phyloP scores from a whole-genome alignment of 192 early-diverging fungal genomes.

The Coemansia asiatica region DNA sequence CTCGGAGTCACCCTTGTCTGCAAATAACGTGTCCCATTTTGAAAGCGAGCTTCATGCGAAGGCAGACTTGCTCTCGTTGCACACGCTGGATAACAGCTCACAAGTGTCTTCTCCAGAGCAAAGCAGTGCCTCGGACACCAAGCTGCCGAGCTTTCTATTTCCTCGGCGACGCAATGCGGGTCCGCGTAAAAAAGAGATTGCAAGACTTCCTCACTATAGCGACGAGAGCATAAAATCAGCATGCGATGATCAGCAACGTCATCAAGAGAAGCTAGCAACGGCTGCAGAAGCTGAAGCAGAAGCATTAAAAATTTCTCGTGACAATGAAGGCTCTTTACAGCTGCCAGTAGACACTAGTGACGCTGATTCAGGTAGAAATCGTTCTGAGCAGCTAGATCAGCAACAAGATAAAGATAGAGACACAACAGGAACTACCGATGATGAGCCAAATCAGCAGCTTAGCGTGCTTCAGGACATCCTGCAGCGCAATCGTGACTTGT shows the following conservation, averaged over 20 bases:
- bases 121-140: slow-evolving; percentile 16
- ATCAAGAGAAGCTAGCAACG: background rate
- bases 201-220: slow-evolving; percentile 39
- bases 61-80: background rate
- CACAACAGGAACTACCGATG: background rate
- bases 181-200: slow-evolving; percentile 21
- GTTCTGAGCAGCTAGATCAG: background rate
- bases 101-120: slow-evolving; percentile 6
- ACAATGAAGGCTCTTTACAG: background rate
- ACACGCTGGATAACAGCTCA: slow-evolving; percentile 3
- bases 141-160: slow-evolving; percentile 49
- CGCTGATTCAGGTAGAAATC: background rate
- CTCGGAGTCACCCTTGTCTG: background rate
- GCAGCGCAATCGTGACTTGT: slow-evolving; percentile 13
- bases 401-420: background rate
- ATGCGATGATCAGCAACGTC: background rate
- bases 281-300: background rate
- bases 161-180: slow-evolving; percentile 28
- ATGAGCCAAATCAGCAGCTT: background rate
- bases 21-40: slow-evolving; percentile 10
- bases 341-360: background rate
- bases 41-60: background rate
- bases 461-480: slow-evolving; percentile 23
- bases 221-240: background rate
- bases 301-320: no score